These are phyloP conservation scores for Cryptococcus floricola DNA, from an alignment of 1,284 basidiomycete genomes.

Conservation along the genomic window DNA sequence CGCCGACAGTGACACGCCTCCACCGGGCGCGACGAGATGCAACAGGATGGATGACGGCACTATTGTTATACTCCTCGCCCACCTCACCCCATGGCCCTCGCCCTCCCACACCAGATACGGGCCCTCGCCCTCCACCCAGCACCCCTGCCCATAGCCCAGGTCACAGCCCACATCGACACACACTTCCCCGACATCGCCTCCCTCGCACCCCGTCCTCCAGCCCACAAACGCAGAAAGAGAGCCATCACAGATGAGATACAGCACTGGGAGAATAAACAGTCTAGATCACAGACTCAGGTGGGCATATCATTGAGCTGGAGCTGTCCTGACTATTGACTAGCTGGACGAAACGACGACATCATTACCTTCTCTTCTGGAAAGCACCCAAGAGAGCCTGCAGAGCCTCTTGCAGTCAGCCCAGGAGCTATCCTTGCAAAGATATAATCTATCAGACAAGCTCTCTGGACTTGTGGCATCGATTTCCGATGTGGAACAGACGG, in stretches of 20 bases:
- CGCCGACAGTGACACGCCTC: too few relatives aligned
- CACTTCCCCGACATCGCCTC: conserved; percentile 31
- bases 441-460: conserved; percentile 52
- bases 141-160: conserved; percentile 5
- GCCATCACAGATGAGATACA: conserved; percentile 33
- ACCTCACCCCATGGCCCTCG: too few relatives aligned
- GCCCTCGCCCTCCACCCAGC: conserved; percentile 13
- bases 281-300: conserved; percentile 23
- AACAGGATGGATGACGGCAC: too few relatives aligned
- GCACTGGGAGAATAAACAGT: conserved; percentile 32
- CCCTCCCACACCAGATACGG: conserved; percentile 10
- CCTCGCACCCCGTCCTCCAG: conserved; percentile 12
- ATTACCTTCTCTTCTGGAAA: conserved; percentile 30
- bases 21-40: too few relatives aligned
- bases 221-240: conserved; percentile 13
- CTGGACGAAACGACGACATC: conserved; percentile 25
- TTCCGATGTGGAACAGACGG: conserved; percentile 8
- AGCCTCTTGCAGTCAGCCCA: conserved; percentile 59
- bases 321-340: conserved; percentile 2
- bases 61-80: too few relatives aligned
- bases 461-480: conserved; percentile 33
- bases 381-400: conserved; percentile 28
- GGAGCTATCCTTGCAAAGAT: conserved; percentile 67
- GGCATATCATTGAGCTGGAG: not conserved
- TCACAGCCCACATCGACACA: conserved; percentile 30